phyloP scores from a whole-genome alignment of 129 eudicot genomes.

The Escallonia herrerae region DNA sequence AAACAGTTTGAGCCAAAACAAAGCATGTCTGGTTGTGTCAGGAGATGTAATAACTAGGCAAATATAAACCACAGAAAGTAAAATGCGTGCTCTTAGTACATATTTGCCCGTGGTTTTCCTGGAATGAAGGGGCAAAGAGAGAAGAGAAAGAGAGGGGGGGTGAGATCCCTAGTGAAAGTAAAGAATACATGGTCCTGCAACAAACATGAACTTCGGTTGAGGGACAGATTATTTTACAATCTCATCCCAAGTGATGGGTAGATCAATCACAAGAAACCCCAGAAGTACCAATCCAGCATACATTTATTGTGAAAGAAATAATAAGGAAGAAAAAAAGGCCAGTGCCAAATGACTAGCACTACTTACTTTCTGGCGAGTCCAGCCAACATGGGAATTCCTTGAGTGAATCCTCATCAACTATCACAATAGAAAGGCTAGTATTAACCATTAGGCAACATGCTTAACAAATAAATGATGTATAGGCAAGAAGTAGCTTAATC shows the following conservation, averaged over 20 bases:
- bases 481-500: not conserved
- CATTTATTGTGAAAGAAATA: slow-evolving; percentile 9
- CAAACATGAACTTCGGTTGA: not conserved
- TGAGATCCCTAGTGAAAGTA: too few relatives aligned
- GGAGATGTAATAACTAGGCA: too few relatives aligned
- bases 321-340: not conserved
- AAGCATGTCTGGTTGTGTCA: too few relatives aligned
- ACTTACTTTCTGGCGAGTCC: slow-evolving; percentile 96
- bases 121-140: too few relatives aligned
- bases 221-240: not conserved
- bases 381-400: slow-evolving; percentile 74
- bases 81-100: too few relatives aligned
- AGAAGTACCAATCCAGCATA: not conserved
- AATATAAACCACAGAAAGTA: too few relatives aligned
- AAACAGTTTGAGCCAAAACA: too few relatives aligned
- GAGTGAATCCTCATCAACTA: slow-evolving; percentile 84
- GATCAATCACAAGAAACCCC: too few relatives aligned
- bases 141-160: too few relatives aligned
- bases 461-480: not conserved
- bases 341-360: not conserved
- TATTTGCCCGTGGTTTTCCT: too few relatives aligned
- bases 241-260: too few relatives aligned
- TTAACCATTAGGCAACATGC: slow-evolving; percentile 4
- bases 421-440: slow-evolving; percentile 12
- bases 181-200: too few relatives aligned